Conservation (phyloP, 1,284 basidiomycete species). For the Xerocomus subilludens region DNA sequence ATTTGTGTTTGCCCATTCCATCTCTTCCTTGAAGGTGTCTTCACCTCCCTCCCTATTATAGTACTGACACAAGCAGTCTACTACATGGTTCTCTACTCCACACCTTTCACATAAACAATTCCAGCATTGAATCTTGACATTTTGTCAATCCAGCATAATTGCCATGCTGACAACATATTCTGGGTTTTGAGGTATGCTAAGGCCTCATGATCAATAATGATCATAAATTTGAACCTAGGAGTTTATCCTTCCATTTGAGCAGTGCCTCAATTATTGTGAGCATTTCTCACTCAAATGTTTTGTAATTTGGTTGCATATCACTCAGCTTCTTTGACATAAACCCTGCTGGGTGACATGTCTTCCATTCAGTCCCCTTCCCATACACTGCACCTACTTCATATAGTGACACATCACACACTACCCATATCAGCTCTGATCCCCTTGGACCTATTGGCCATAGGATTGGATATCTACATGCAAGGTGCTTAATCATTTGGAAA, state of each 20-base stretch:
- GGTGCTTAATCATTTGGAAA: conserved; percentile 4
- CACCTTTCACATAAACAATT: too few relatives aligned
- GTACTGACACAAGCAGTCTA: too few relatives aligned
- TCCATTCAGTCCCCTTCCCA: conserved; percentile 43
- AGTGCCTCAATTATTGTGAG: conserved; percentile 9
- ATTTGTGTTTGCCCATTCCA: too few relatives aligned
- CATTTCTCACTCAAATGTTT: conserved; percentile 51
- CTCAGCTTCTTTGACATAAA: conserved; percentile 47
- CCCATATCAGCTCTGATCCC: conserved; percentile 54
- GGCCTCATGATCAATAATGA: not conserved
- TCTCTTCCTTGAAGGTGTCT: too few relatives aligned
- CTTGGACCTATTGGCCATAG: not conserved
- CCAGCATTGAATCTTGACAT: not conserved
- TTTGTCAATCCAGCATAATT: not conserved
- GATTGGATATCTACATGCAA: conserved; percentile 10
- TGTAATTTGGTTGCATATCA: conserved; percentile 6
- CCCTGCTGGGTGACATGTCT: conserved; percentile 54
- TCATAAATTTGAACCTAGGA: not conserved
- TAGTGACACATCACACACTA: conserved; percentile 58
- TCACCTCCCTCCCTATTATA: too few relatives aligned
- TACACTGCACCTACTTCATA: conserved; percentile 56
- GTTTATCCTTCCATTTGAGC: conserved; percentile 5
- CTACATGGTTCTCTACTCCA: too few relatives aligned
- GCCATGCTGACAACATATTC: not conserved
- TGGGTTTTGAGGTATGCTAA: not conserved